Conservation (phyloP, 257 asterid species). For the Salvia splendens region DNA sequence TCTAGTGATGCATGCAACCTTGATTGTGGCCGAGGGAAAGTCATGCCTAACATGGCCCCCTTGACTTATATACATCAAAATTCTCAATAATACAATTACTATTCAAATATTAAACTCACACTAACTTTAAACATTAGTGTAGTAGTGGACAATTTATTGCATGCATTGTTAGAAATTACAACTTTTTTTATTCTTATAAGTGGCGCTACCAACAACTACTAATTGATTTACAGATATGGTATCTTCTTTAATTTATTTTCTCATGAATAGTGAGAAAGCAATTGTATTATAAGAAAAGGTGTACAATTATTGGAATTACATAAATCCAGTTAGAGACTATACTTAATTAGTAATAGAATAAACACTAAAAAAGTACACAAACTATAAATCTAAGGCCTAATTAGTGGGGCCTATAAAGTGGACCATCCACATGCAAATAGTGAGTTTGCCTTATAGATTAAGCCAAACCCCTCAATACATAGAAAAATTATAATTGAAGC, state of each 20-base stretch:
- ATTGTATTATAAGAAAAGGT: constrained; percentile 14
- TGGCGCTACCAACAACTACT: constrained; percentile 18
- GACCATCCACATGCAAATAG: constrained; percentile 39
- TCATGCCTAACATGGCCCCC: constrained; percentile 33
- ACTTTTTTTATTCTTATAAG: not conserved
- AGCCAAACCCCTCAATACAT: constrained; percentile 35
- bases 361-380: not conserved
- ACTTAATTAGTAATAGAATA: too few relatives aligned
- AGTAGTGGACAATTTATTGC: constrained; percentile 26
- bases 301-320: constrained; percentile 30
- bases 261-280: not conserved
- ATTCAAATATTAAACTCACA: constrained; percentile 7
- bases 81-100: not conserved
- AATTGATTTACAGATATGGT: too few relatives aligned
- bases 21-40: constrained; percentile 27
- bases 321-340: constrained; percentile 20
- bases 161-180: constrained; percentile 16
- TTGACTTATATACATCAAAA: constrained; percentile 18
- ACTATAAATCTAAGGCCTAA: constrained; percentile 30
- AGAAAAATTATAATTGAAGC: constrained; percentile 28
- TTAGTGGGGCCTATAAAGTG: constrained; percentile 37
- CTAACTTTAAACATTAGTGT: not conserved
- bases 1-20: constrained; percentile 33
- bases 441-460: constrained; percentile 43
- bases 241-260: not conserved